Evolutionary conservation across 1,284 basidiomycete genomes (phyloP), one percentile per base, ranked within the genome.

Genomic region (Grifola frondosa): DNA sequence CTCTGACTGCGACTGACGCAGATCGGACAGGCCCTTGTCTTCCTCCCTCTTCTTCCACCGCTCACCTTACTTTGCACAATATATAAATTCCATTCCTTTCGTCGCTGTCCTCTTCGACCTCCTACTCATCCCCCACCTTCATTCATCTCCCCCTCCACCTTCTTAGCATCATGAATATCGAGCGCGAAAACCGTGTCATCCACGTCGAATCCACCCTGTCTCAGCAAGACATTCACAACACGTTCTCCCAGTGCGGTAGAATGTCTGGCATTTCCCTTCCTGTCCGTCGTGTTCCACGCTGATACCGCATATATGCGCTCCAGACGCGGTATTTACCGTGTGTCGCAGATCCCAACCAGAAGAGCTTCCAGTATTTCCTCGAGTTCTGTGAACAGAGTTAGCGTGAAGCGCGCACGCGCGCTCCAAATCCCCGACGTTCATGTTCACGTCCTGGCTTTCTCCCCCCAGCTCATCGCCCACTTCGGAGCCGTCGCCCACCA

Each of bases 241-340:
- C 59, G 4, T 64, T 70, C 50, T 49, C 53, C 8, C 40, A 41
- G n/a, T 67, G 61, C 39, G 69, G 67, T 23, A 56, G 64, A 50
- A 69, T 70, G 71, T 71, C 43, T 33, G 28, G 13, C 21, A 8
- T 20, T 33, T 26, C 12, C n/a, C 22, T 17, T 5, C 12, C 23
- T 23, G 30, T 16, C 24, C 31, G 21, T 15, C 16, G 24, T 13
- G 12, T 35, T 22, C n/a, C n/a, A 20, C 20, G 11, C 33, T 46
- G 13, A 37, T 23, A 13, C 33, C 11, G 29, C 15, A 6, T 44
- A 26, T 38, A 32, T 34, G 31, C 24, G 17, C 40, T 36, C 4
- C 31, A 60, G 59, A 31, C 46, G 50, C 17, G 44, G 53, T 41
- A 46, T 61, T 39, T 57, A 61, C 25, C 7, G 46, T 9, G 19